Evolutionary conservation across 805 yeast genomes (phyloP).

Genomic region (Zygotorulaspora sp.): DNA sequence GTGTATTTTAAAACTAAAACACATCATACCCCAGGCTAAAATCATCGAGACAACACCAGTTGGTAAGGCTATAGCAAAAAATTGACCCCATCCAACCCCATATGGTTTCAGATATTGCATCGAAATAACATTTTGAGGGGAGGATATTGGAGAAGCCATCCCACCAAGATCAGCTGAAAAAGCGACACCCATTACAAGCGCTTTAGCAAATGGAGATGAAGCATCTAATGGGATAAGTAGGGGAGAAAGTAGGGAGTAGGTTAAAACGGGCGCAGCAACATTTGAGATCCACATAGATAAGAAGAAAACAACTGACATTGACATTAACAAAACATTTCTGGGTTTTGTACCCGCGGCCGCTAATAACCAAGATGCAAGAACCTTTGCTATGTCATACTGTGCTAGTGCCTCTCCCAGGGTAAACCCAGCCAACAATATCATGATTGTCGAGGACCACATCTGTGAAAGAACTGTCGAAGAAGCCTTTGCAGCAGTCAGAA

Average conservation of each 20-base stretch:
- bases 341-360: constrained; percentile 82
- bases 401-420: constrained; percentile 90
- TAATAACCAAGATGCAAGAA: constrained; percentile 79
- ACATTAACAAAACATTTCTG: constrained; percentile 62
- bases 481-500: constrained; percentile 63
- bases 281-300: constrained; percentile 94
- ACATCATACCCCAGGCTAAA: constrained; percentile 64
- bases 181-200: constrained; percentile 85
- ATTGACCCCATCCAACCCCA: constrained; percentile 75
- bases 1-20: constrained; percentile 51
- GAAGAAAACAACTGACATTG: constrained; percentile 81
- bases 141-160: constrained; percentile 93
- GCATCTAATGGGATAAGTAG: constrained; percentile 72
- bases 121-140: constrained; percentile 93
- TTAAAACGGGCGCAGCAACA: constrained; percentile 93
- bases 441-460: constrained; percentile 94
- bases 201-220: constrained; percentile 75
- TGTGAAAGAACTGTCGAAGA: constrained; percentile 61
- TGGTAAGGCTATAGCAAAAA: constrained; percentile 88
- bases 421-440: constrained; percentile 87
- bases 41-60: constrained; percentile 60
- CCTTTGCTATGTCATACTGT: constrained; percentile 82
- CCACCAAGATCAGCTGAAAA: constrained; percentile 91
- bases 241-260: constrained; percentile 84
- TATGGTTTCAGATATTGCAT: constrained; percentile 71